A percentile compares a stretch with the other conserved stretches of the same genome.
Conservation (phyloP, 129 eudicot species). For the Helianthus tuberosus region DNA sequence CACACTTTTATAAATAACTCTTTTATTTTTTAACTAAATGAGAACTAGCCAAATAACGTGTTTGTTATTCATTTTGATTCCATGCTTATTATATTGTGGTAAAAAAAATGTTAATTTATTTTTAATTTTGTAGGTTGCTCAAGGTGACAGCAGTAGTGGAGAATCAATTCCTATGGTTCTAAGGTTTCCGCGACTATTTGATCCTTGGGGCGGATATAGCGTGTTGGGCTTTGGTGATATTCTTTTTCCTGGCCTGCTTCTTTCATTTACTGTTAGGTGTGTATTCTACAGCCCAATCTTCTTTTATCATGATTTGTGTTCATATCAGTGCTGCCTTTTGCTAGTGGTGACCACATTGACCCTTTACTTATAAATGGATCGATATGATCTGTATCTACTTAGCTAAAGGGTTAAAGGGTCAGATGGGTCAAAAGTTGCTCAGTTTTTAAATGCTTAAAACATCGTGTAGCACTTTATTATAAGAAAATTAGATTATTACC, state of each 20-base stretch:
- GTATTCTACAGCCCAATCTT: constrained; percentile 10
- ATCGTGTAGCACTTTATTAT: background rate
- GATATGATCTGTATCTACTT: background rate
- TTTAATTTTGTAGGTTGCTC: constrained; percentile 68
- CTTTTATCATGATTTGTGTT: constrained; percentile 1
- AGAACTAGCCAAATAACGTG: background rate
- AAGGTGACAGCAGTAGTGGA: constrained; percentile 82
- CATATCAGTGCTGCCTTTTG: background rate
- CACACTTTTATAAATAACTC: too few species aligned
- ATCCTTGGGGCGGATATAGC: constrained; percentile 89
- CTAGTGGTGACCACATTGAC: background rate
- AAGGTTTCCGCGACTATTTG: constrained; percentile 72
- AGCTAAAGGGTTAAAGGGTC: background rate
- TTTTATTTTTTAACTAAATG: background rate
- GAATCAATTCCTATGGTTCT: constrained; percentile 96
- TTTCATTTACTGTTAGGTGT: constrained; percentile 78
- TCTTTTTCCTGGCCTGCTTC: constrained; percentile 89
- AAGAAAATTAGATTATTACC: background rate
- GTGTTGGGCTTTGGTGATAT: constrained; percentile 95
- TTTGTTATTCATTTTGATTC: background rate
- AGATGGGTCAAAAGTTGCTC: background rate
- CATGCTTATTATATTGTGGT: background rate
- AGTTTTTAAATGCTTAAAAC: background rate
- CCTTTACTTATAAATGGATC: background rate
- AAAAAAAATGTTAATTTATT: background rate